Conservation (phyloP, 177 flowering plant genomes). For the Viscum album region DNA sequence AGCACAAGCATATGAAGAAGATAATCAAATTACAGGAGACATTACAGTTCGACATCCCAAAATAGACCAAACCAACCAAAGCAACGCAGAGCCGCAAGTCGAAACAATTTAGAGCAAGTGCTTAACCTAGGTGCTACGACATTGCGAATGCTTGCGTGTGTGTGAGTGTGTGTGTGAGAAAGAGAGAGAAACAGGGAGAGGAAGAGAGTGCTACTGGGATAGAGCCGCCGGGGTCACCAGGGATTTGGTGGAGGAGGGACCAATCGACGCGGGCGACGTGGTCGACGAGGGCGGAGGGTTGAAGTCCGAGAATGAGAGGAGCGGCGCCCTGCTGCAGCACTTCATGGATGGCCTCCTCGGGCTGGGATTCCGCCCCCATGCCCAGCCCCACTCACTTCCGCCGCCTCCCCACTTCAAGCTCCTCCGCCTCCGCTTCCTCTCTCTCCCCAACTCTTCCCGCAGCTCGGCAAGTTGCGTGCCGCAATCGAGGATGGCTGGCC, state of each 20-base stretch:
- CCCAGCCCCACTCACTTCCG: background rate
- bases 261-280: conserved; percentile 67
- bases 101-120: no score
- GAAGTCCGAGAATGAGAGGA: conserved; percentile 57
- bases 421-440: no score
- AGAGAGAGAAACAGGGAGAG: background rate
- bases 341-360: background rate
- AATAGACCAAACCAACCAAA: no score
- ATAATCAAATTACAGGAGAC: no score
- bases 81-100: no score
- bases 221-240: conserved; percentile 78
- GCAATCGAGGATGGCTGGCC: no score
- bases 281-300: conserved; percentile 65
- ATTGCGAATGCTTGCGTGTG: no score
- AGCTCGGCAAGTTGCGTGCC: no score
- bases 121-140: no score
- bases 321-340: conserved; percentile 6
- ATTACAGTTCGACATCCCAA: no score
- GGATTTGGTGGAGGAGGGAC: conserved; percentile 52
- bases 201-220: conserved; percentile 28
- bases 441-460: background rate
- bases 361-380: conserved; percentile 38
- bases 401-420: background rate
- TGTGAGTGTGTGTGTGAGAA: no score
- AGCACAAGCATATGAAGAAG: no score